phyloP scores from a whole-genome alignment of 2,329 filamentous ascomycete genomes.

The Trichoderma arundinaceum region DNA sequence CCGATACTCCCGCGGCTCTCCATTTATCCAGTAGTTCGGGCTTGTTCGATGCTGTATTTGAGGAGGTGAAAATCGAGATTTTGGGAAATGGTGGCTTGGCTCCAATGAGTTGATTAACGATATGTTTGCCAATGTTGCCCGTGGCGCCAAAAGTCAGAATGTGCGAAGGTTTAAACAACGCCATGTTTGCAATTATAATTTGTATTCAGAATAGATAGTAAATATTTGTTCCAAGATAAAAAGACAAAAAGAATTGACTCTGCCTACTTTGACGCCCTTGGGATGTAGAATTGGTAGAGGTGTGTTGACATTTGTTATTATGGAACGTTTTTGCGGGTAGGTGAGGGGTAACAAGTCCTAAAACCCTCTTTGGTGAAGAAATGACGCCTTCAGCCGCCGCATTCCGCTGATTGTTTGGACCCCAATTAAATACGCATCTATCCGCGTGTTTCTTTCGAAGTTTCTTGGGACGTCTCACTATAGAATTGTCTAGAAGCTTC shows the following conservation, averaged over 20 bases:
- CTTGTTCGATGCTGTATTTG: constrained; percentile 6
- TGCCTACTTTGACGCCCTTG: no score
- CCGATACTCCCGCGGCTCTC: constrained; percentile 23
- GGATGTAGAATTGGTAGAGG: no score
- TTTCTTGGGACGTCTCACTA: no score
- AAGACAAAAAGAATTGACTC: no score
- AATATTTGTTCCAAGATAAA: no score
- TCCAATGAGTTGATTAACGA: constrained; percentile 46
- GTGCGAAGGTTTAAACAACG: constrained; percentile 14
- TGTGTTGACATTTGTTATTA: no score
- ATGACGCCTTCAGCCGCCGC: neutral
- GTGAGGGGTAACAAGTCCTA: neutral
- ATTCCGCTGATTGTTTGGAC: neutral
- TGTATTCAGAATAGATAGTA: neutral
- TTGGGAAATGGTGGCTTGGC: constrained; percentile 45
- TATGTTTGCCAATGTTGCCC: constrained; percentile 50
- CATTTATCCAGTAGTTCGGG: constrained; percentile 16
- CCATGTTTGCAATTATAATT: constrained; percentile 1
- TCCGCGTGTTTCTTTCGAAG: no score
- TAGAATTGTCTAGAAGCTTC: no score
- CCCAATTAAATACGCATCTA: no score
- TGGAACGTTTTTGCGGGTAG: no score
- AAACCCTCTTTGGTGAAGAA: neutral
- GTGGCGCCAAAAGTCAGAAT: constrained; percentile 46
- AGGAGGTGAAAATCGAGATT: constrained; percentile 44